Conservation (phyloP, 2,329 filamentous ascomycete species). For the Drechslerella dactyloides region DNA sequence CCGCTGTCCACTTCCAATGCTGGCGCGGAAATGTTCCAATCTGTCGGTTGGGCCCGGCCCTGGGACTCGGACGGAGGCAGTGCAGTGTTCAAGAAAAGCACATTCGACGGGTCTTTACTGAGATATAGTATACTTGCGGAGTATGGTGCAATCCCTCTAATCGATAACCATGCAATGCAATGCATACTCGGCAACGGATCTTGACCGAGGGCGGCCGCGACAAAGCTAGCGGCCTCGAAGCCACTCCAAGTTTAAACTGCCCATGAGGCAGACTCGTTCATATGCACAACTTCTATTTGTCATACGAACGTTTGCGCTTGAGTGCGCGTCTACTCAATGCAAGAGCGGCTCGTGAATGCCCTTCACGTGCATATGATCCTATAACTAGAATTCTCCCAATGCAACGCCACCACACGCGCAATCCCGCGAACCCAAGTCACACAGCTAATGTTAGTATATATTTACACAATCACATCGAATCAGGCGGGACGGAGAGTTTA, state of each 20-base stretch:
- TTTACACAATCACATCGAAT: too few relatives aligned
- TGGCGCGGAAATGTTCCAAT: neutral
- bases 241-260: neutral
- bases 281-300: neutral
- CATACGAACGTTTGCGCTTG: neutral
- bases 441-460: too few relatives aligned
- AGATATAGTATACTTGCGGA: neutral
- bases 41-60: neutral
- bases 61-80: neutral
- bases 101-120: neutral
- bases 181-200: neutral
- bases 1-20: constrained; percentile 15
- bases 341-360: neutral
- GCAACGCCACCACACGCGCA: too few relatives aligned
- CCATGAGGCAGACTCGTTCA: constrained; percentile 1
- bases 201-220: neutral
- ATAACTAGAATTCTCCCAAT: too few relatives aligned
- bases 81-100: neutral
- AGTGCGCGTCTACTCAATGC: neutral
- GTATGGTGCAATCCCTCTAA: neutral
- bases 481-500: too few relatives aligned
- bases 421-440: too few relatives aligned
- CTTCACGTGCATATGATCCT: too few relatives aligned
- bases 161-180: neutral
- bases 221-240: neutral